Percentiles rank a stretch among this genome's conserved stretches.
These are phyloP conservation scores for Gymnopilus junonius DNA, from an alignment of 768 basidiomycete species.

Conservation along the genomic window DNA sequence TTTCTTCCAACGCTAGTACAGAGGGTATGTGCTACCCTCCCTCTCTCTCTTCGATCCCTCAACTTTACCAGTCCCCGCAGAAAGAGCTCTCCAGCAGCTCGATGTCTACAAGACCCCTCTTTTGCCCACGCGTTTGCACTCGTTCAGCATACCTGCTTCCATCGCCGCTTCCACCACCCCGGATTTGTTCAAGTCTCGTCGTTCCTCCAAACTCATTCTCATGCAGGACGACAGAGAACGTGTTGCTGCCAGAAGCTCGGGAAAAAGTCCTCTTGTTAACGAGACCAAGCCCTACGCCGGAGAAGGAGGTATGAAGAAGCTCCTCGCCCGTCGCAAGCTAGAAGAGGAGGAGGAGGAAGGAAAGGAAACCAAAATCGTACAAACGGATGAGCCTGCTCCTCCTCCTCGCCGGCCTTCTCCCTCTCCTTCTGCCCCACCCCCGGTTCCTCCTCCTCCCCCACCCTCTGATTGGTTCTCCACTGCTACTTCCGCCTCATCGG, in stretches of 20 bases:
- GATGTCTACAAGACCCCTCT: slow-evolving; percentile 83
- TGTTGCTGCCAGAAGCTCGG: slow-evolving; percentile 46
- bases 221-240: slow-evolving; percentile 69
- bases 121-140: slow-evolving; percentile 61
- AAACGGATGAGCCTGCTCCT: slow-evolving; percentile 8
- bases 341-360: slow-evolving; percentile 51
- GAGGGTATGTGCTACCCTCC: slow-evolving; percentile 28
- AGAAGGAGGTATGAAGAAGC: slow-evolving; percentile 77
- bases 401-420: slow-evolving; percentile 15
- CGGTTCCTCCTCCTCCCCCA: slow-evolving; percentile 19
- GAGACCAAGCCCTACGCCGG: slow-evolving; percentile 80
- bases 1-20: slow-evolving; percentile 41
- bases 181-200: slow-evolving; percentile 65
- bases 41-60: slow-evolving; percentile 2
- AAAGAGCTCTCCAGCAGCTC: slow-evolving; percentile 70
- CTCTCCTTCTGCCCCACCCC: slow-evolving; percentile 24
- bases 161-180: slow-evolving; percentile 46
- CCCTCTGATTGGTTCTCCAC: slow-evolving; percentile 38
- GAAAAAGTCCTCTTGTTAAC: slow-evolving; percentile 46
- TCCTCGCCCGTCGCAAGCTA: slow-evolving; percentile 63
- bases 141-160: slow-evolving; percentile 35
- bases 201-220: slow-evolving; percentile 47
- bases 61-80: slow-evolving; percentile 50
- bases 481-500: slow-evolving; percentile 28
- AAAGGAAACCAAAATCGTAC: slow-evolving; percentile 25